Evolutionary conservation across 176 grass and related monocot genomes (phyloP), one percentile per base, ranked within the genome.

Genomic region (Guadua angustifolia): DNA sequence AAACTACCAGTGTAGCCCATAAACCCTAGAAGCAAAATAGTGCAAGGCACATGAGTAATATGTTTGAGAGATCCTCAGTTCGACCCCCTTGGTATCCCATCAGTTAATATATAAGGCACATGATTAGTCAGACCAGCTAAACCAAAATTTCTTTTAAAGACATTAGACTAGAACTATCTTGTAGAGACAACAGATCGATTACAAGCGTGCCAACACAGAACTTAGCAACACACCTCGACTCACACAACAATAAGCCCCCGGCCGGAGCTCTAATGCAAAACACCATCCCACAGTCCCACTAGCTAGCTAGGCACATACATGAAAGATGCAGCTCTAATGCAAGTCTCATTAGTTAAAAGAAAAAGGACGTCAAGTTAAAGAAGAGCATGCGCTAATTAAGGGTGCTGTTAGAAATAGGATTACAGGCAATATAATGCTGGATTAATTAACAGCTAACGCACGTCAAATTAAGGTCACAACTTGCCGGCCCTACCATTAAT

Each of bases 401-500:
- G 43, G 17, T 33, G 39, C 2, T 36, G 38, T 32, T 69, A 38
- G 60, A 64, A 1, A 16, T 33, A 64, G 61, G 14, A 5, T 32
- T 64, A 56, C 13, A 57, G 52, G 57, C 18, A 68, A n/a, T n/a
- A n/a, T n/a, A n/a, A 1, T 58, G 11, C 24, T 55, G 16, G 62
- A 56, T 68, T 70, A 25, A 56, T 68, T 70, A 25, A 79, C 35
- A 12, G 14, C 9, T 44, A 44, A 4, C n/a, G 52, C 42, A 64
- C 35, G 45, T 52, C 58, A 74, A 53, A 75, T 74, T 74, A 38
- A 42, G 32, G 46, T 75, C 43, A 63, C 80, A 63, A 17, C 13
- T 45, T 44, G 56, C 40, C 56, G 21, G 45, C 18, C 42, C 1
- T 74, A 50, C 82, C 59, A 53, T 66, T 80, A 33, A 73, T 5